Base-by-base conservation (phyloP, 208 protist species). In the Tritrichomonas foetus region DNA sequence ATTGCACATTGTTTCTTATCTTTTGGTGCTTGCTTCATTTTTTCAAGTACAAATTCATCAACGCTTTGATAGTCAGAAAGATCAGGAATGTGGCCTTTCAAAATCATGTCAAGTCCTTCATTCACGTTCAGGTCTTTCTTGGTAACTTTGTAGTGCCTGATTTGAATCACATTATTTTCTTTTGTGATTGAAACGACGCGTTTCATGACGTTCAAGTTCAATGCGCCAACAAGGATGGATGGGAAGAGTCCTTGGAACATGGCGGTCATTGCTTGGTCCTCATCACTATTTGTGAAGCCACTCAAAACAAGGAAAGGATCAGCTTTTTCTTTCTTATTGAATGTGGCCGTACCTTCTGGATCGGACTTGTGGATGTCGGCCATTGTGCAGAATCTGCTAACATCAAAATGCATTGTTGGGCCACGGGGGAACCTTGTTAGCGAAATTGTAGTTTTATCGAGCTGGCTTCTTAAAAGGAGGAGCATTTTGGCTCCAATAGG, bases 241-340 rank as follows among this genome's bases (percentile, higher is more conserved):
- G 78, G 78, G 30, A 89, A 89, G 14, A 89, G 27, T n/a, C 78
- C 78, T 57, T 89, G 78, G 47, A 89, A 89, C 78, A 89, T 89
- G 3, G 78, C 33, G 33, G 41, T 36, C 2, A 89, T 50, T 27
- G 47, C 47, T 30, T 89, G 78, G 27, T 89, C 78, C 33, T 57
- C 27, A 33, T 89, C 47, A 11, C 41, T 53, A 33, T 89, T 36
- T 44, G 41, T 27, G 39, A 89, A 89, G 53, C 78, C 78, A 33
- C 44, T 36, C 9, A 53, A 57, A 33, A 89, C 47, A 20, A 47
- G 78, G 30, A 89, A 89, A 39, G 78, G 16, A 33, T 89, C 78
- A 14, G 41, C 41, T 89, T 16, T 44, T 53, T 89, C 41, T 39
- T 44, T 57, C 36, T 61, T 89, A 39, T 89, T 89, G 0, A 89